A percentile compares a stretch with the other conserved stretches of the same genome.
Evolutionary conservation across 2,329 filamentous ascomycete genomes (phyloP).

Genomic region (Ophiosphaerella narmari): DNA sequence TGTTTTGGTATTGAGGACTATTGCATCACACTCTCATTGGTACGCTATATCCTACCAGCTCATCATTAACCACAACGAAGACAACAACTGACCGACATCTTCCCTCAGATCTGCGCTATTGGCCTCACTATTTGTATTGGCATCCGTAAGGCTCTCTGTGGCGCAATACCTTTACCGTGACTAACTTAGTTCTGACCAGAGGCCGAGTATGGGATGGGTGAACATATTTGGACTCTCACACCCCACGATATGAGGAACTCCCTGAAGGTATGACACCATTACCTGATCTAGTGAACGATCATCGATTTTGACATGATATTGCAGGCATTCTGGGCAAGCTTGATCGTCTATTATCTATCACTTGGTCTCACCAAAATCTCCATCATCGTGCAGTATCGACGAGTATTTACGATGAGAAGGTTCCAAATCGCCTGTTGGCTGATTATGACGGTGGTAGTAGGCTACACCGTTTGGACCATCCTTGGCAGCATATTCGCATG

Average conservation of each 20-base stretch:
- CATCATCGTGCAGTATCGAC: conserved; percentile 39
- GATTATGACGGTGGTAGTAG: conserved; percentile 30
- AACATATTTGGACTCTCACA: conserved; percentile 21
- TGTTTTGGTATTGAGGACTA: conserved; percentile 34
- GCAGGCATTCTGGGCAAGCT: conserved; percentile 39
- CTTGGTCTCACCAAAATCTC: conserved; percentile 41
- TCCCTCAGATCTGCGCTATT: conserved; percentile 29
- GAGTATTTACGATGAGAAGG: conserved; percentile 36
- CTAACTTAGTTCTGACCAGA: conserved; percentile 24
- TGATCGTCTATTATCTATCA: conserved; percentile 41
- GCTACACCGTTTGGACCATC: conserved; percentile 38
- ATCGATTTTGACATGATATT: background rate
- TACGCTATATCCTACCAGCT: conserved; percentile 7
- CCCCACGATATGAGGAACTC: conserved; percentile 21
- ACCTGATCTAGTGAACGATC: conserved; percentile 3
- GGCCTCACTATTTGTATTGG: conserved; percentile 36
- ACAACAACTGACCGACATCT: background rate
- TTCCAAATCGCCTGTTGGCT: conserved; percentile 32
- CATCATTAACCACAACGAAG: no score
- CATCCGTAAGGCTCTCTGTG: conserved; percentile 25
- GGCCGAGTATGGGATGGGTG: conserved; percentile 36
- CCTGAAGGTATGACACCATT: conserved; percentile 23
- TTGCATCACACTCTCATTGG: conserved; percentile 31
- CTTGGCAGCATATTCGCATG: conserved; percentile 41
- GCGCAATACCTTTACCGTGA: background rate